Evolutionary conservation across 495 filamentous ascomycete genomes (phyloP).

Genomic region (Xylaria longipes): DNA sequence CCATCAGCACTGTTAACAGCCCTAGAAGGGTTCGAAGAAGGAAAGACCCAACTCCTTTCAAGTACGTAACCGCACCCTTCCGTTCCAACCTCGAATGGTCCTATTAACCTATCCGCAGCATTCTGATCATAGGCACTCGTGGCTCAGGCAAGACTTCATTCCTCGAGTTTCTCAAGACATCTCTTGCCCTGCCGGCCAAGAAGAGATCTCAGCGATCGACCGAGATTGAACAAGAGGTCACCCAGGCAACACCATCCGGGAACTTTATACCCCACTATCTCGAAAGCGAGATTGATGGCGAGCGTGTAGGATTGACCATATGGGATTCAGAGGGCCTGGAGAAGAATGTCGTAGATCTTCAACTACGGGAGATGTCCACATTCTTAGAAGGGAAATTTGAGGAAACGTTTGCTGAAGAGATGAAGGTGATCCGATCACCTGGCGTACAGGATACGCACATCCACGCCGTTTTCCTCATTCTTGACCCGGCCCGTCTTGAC

Average conservation of each 20-base stretch:
- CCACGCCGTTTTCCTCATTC: conserved; percentile 90
- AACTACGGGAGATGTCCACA: conserved; percentile 85
- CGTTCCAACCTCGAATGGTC: conserved; percentile 19
- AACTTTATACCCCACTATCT: conserved; percentile 86
- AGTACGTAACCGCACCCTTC: conserved; percentile 66
- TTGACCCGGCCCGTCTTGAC: conserved; percentile 88
- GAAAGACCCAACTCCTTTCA: conserved; percentile 97
- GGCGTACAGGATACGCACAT: conserved; percentile 96
- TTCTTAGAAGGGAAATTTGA: conserved; percentile 99
- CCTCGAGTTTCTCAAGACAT: conserved; percentile 89
- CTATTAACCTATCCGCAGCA: conserved; percentile 55
- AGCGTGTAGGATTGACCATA: conserved; percentile 89
- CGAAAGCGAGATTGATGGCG: conserved; percentile 92
- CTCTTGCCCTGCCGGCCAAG: conserved; percentile 79
- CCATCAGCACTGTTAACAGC: conserved; percentile 90
- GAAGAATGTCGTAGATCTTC: conserved; percentile 90
- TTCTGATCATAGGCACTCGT: conserved; percentile 87
- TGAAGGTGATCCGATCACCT: conserved; percentile 92
- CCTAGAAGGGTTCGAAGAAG: conserved; percentile 89
- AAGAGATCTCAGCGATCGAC: conserved; percentile 64
- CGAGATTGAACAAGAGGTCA: conserved; percentile 59
- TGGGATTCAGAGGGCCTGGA: conserved; percentile 97
- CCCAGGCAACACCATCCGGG: conserved; percentile 52
- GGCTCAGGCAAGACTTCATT: conserved; percentile 96
- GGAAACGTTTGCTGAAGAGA: conserved; percentile 96